These are phyloP conservation scores for Pichia rugopelliculosa DNA, from an alignment of 805 yeast genomes.

Conservation along the genomic window DNA sequence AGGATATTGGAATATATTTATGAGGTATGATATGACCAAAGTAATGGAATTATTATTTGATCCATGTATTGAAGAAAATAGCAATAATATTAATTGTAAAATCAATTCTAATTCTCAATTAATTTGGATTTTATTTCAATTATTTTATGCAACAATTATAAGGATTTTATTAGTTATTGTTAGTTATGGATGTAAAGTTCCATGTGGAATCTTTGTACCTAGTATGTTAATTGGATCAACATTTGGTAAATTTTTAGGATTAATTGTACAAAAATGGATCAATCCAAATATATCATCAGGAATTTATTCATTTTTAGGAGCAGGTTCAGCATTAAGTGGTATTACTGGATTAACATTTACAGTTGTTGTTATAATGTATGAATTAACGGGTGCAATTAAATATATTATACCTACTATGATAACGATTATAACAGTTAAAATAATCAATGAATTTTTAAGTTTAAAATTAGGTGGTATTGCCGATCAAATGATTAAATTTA, in stretches of 20 bases:
- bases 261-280: slow-evolving; percentile 41
- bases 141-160: slow-evolving; percentile 62
- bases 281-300: slow-evolving; percentile 71
- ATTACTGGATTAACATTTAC: slow-evolving; percentile 89
- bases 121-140: slow-evolving; percentile 37
- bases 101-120: background rate
- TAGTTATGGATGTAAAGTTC: slow-evolving; percentile 89
- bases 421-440: slow-evolving; percentile 80
- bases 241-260: slow-evolving; percentile 82
- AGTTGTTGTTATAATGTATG: slow-evolving; percentile 93
- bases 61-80: slow-evolving; percentile 24
- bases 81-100: slow-evolving; percentile 9
- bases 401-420: slow-evolving; percentile 95
- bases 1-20: slow-evolving; percentile 77
- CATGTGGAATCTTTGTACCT: slow-evolving; percentile 97
- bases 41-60: slow-evolving; percentile 85
- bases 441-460: slow-evolving; percentile 72
- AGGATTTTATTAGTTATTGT: slow-evolving; percentile 68
- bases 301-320: slow-evolving; percentile 91
- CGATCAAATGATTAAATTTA: slow-evolving; percentile 84
- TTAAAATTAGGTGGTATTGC: slow-evolving; percentile 77
- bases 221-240: slow-evolving; percentile 96
- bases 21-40: slow-evolving; percentile 89
- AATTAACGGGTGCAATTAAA: slow-evolving; percentile 88
- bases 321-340: slow-evolving; percentile 92